Base-by-base conservation (phyloP, 225 moss, liverwort and hornwort species). In the Bryum argenteum region DNA sequence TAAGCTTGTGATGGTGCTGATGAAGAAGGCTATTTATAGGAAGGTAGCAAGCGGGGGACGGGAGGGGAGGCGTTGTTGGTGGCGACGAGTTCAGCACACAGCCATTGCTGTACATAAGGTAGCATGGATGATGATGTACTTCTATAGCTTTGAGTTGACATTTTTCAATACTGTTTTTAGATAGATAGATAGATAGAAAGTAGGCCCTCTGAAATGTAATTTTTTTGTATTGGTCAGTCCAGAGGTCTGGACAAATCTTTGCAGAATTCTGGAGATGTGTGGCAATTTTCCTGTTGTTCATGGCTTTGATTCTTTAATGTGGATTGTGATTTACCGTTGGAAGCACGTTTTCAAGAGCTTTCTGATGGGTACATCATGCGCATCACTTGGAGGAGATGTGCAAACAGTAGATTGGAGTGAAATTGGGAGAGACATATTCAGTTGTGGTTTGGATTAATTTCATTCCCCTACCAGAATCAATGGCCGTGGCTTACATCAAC, bases 41-140 rank as follows among this genome's bases (percentile, higher is more conserved):
- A 82, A 68, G 64, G 67, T 76, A 63, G 72, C 15, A 37, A 38
- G 58, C 18, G 58, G 82, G 79, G 82, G 68, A 53, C 26, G 7
- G 48, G 23, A 2, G 13, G 23, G 8, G 57, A 51, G 12, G 70
- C 72, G 47, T 66, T 43, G 78, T 66, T 66, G 63, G 72, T 70
- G 45, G 80, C 72, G 71, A 66, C 14, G 16, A 60, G 57, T 71
- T 33, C 61, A 56, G 71, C 61, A 72, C 72, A 52, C 78, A 62
- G 83, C 78, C 70, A 53, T 76, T 78, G 80, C 78, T 87, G 86
- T 87, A 87, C 78, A 86, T 83, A 79, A 71, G 75, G 62, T 79
- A 83, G 83, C 79, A 80, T 33, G 78, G 80, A 80, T 75, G 71
- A 73, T 69, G 73, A 70, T 83, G 78, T 80, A 76, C 61, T 78